phyloP scores from a whole-genome alignment of 225 moss, liverwort and hornwort species.

The Lunularia cruciata region DNA sequence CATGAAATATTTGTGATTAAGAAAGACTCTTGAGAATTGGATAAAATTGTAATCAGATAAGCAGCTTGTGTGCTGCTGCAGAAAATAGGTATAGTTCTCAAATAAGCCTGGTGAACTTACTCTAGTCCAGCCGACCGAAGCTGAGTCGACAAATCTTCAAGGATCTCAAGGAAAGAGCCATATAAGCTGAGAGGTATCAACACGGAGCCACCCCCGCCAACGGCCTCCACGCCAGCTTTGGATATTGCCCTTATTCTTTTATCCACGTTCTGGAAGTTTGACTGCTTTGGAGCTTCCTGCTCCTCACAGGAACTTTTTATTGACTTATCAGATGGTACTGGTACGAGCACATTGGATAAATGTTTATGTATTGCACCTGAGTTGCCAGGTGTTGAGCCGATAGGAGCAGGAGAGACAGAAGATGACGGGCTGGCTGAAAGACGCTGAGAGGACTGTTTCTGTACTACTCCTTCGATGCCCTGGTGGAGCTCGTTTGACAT shows the following conservation, averaged over 20 bases:
- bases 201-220: constrained; percentile 78
- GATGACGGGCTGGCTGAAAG: constrained; percentile 35
- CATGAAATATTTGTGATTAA: no score
- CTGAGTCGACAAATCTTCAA: constrained; percentile 71
- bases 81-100: no score
- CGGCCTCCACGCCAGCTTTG: constrained; percentile 60
- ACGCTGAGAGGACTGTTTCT: constrained; percentile 27
- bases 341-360: constrained; percentile 13
- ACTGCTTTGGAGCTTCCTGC: constrained; percentile 30
- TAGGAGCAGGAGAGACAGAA: constrained; percentile 33
- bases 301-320: constrained; percentile 42
- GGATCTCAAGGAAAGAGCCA: constrained; percentile 72
- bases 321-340: constrained; percentile 31
- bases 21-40: no score
- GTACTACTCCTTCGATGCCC: constrained; percentile 20
- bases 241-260: constrained; percentile 47
- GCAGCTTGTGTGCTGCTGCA: no score
- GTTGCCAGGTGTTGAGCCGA: constrained; percentile 25
- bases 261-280: constrained; percentile 38
- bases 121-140: constrained; percentile 67
- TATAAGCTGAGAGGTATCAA: constrained; percentile 68
- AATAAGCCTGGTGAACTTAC: constrained; percentile 48
- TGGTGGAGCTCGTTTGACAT: constrained; percentile 25
- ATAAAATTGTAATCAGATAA: no score
- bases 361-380: constrained; percentile 21